Evolutionary conservation across 768 basidiomycete genomes (phyloP), one percentile per base, ranked within the genome.

Genomic region (Rhodotorula diobovata): DNA sequence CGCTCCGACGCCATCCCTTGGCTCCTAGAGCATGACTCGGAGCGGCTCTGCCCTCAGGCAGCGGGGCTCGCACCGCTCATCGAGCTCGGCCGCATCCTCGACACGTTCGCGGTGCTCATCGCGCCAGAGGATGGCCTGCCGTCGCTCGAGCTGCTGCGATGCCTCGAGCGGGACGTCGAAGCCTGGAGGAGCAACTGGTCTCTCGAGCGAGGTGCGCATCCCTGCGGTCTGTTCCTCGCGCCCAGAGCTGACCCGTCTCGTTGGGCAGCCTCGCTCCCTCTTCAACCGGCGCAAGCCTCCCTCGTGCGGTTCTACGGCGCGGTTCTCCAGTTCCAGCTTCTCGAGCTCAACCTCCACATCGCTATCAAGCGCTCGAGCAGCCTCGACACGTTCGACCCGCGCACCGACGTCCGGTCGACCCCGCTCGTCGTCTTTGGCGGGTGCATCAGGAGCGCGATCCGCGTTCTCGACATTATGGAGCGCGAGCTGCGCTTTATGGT

Each of bases 61-160:
- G 50, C 37, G 8, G 68, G 68, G 12, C 61, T 69, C 32, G 56
- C 55, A 12, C 68, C 68, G 10, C 68, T 69, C 63, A n/a, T 63
- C 51, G 62, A 56, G 39, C 48, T 69, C 16, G 62, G 56, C 12
- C 56, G 63, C 21, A 35, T 69, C n/a, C 62, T 69, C 34, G 68
- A 63, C 41, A n/a, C 63, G 35, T 69, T 51, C n/a, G 62, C 55
- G 23, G 61, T 61, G 0, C 53, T 68, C 54, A 61, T 62, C n/a
- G 48, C 55, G 45, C 34, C 35, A 20, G 45, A 63, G 2, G 67
- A 61, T 8, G 55, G 54, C 14, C 55, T 58, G 37, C 67, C 67
- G 28, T 48, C 34, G 18, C 43, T 57, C 35, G 55, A 62, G 21
- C 61, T 68, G 6, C 20, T 68, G 20, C n/a, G 35, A 21, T 57